Evolutionary conservation across 1,284 basidiomycete genomes (phyloP), one percentile per base, ranked within the genome.

Genomic region (Neolentinus lepideus): DNA sequence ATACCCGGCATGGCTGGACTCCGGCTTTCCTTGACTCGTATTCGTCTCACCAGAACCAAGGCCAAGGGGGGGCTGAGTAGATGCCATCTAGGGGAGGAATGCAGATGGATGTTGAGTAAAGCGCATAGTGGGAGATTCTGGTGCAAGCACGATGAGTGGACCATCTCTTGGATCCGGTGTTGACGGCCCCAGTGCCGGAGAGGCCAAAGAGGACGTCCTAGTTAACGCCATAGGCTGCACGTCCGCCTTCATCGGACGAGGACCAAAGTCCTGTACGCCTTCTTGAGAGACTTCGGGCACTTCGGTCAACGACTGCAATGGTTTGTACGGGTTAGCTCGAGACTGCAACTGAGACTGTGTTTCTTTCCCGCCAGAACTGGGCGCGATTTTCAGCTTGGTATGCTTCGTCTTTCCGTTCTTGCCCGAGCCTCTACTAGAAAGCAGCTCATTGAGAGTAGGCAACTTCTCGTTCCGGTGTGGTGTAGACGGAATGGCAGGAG

Each of bases 121-220:
- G 57, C 75, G 67, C 1, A 74, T 70, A 22, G 69, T 0, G 72
- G 74, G 22, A 68, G 65, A 2, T 67, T 60, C 24, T 58, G 61
- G 24, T 57, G 53, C n/a, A 55, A 58, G 47, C 9, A 29, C 27
- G 24, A n/a, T 3, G 10, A 50, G 22, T 4, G 22, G 27, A 22
- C 47, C 47, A 21, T 25, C 47, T n/a, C 12, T 29, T 10, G 47
- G 27, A 50, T 68, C 12, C 69, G 67, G 53, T 9, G 65, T 67
- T 9, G 65, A 66, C 11, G 66, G 62, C 29, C 71, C 71, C 21
- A 74, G 75, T 21, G 69, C 75, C 2, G 72, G 72, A 2, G 73
- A 73, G 26, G 76, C 77, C 59, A 75, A 72, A 57, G 70, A 69
- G 3, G 75, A 75, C 60, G 68, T 74, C 12, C 68, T 58, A 26